These are phyloP conservation scores for Microdochium bolleyi DNA, from an alignment of 2,329 filamentous ascomycete species.

Conservation along the genomic window DNA sequence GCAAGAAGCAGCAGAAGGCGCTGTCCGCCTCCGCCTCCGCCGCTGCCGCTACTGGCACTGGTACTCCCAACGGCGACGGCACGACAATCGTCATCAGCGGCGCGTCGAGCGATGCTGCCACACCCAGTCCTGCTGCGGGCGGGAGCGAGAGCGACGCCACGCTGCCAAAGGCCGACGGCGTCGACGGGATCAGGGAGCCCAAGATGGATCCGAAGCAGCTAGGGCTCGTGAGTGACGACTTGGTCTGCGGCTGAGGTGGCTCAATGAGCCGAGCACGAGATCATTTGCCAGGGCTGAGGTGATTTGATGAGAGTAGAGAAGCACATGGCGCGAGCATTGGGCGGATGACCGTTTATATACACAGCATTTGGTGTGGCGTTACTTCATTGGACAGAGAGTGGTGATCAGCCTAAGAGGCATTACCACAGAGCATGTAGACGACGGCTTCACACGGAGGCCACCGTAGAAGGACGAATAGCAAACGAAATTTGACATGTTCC, in stretches of 20 bases:
- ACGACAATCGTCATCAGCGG: no score
- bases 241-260: constrained; percentile 14
- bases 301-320: neutral
- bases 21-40: neutral
- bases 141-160: constrained; percentile 5
- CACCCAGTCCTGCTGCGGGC: constrained; percentile 3
- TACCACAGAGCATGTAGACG: no score
- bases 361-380: no score
- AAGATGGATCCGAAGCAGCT: constrained; percentile 11
- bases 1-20: constrained; percentile 56
- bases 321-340: neutral
- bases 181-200: constrained; percentile 14
- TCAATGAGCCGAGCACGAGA: no score
- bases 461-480: no score
- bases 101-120: constrained; percentile 6
- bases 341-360: no score
- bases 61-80: no score
- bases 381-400: no score
- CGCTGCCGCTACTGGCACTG: neutral
- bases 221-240: constrained; percentile 10
- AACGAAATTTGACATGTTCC: no score
- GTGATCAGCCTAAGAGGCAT: no score
- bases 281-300: no score
- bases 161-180: constrained; percentile 12
- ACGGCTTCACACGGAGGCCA: no score